phyloP scores from a whole-genome alignment of 2,329 filamentous ascomycete species.

The Epicoccum nigrum region DNA sequence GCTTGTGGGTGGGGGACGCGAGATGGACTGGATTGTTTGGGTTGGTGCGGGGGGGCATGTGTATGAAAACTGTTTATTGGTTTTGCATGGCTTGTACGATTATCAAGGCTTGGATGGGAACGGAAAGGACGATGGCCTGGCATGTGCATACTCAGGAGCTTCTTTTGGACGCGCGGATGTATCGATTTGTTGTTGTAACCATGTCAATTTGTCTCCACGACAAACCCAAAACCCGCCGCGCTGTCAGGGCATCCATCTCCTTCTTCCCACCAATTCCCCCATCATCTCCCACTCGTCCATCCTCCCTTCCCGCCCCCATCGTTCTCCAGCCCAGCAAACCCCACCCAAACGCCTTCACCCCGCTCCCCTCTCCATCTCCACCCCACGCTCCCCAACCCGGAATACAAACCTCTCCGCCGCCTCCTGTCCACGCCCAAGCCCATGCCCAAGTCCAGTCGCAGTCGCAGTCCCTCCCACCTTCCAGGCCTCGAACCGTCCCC shows the following conservation, averaged over 20 bases:
- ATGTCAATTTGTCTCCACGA: conserved; percentile 8
- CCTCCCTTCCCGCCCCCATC: neutral
- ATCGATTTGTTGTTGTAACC: conserved; percentile 10
- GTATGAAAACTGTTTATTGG: conserved; percentile 17
- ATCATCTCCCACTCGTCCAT: no score
- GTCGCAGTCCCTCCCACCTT: conserved; percentile 23
- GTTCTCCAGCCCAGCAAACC: no score
- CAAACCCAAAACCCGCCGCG: neutral
- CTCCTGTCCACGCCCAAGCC: no score
- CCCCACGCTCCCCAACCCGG: conserved; percentile 23
- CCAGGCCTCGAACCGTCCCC: conserved; percentile 46
- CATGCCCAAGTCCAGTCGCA: neutral
- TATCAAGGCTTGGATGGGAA: neutral
- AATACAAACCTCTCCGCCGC: conserved; percentile 36
- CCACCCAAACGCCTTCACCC: no score
- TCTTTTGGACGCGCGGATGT: neutral
- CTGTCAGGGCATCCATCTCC: no score
- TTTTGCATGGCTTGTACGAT: conserved; percentile 14
- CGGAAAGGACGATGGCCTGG: neutral
- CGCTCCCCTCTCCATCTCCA: conserved; percentile 12
- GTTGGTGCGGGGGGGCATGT: neutral
- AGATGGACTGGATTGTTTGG: neutral
- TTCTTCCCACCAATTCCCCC: no score
- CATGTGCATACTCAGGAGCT: conserved; percentile 18
- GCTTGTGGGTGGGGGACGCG: neutral